These are phyloP conservation scores for Toxoplasma gondii DNA, from an alignment of 169 alveolate genomes.

Conservation along the genomic window DNA sequence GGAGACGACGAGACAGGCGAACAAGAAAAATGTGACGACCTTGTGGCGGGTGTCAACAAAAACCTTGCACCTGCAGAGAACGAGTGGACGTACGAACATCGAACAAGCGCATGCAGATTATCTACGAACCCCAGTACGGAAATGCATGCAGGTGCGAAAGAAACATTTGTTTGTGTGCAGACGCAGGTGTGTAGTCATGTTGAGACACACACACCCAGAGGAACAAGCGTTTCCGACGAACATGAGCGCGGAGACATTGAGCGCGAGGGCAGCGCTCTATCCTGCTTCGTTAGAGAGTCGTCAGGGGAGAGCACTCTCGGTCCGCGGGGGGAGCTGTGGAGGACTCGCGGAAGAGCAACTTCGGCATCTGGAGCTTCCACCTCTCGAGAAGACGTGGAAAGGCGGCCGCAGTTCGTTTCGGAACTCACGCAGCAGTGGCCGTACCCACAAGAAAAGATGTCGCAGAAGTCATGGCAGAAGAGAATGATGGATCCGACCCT, in stretches of 20 bases:
- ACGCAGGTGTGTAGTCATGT: too few species aligned
- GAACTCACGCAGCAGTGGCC: not conserved
- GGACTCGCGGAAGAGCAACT: too few species aligned
- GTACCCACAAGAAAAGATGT: constrained; percentile 78
- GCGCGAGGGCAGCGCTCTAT: too few species aligned
- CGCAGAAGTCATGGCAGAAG: constrained; percentile 80
- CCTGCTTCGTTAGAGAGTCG: too few species aligned
- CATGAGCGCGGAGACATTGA: too few species aligned
- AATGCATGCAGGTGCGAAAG: not conserved
- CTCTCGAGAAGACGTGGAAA: too few species aligned
- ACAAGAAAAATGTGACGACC: constrained; percentile 72
- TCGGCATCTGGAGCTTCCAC: too few species aligned
- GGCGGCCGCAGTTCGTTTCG: too few species aligned
- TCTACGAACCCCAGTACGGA: not conserved
- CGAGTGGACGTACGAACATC: constrained; percentile 2
- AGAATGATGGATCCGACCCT: constrained; percentile 77
- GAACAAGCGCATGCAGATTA: constrained; percentile 28
- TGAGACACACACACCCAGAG: too few species aligned
- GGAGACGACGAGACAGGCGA: constrained; percentile 70
- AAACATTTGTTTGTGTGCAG: not conserved
- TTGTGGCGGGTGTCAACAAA: constrained; percentile 79
- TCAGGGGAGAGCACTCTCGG: too few species aligned
- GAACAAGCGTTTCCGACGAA: too few species aligned
- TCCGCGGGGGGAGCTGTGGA: too few species aligned
- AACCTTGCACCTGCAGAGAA: constrained; percentile 75